Base-by-base conservation (phyloP, 2,329 filamentous ascomycete species). In the Moelleriella libera region DNA sequence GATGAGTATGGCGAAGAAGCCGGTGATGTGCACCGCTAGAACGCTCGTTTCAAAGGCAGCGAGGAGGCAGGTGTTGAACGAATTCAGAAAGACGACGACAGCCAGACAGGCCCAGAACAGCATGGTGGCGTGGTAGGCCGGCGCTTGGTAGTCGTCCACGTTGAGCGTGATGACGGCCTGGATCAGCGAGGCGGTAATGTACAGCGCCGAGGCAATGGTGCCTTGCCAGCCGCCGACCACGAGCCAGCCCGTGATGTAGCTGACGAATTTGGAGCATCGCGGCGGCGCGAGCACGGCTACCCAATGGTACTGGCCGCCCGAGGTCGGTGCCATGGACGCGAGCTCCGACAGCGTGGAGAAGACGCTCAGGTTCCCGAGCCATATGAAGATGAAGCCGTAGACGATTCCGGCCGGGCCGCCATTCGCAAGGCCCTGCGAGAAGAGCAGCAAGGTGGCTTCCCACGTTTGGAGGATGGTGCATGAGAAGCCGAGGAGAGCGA, bases 301-400 rank as follows among this genome's bases (percentile, higher is more conserved):
- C 74, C 75, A 79, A 55, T 78, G 74, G 52, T 80, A 80, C 59
- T 81, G 75, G 7, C 76, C 76, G 43, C 75, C 76, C 0, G 72
- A 48, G 54, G 77, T 55, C 55, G 75, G 53, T 50, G 73, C 66
- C 63, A 71, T 70, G 0, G 66, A 70, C 1, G 66, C 65, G 51
- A 70, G 63, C 56, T 71, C 69, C 10, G 55, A 58, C 51, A 61
- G 54, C 28, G 57, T 64, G 4, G 63, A 59, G 30, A 69, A 70
- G 30, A 71, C 63, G 34, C 65, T 64, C 31, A 69, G 55, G 51
- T 65, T 68, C 4, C 71, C 72, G 32, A 68, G 54, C 66, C 70
- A 72, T 9, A 66, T 66, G 37, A 72, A 57, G 2, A 76, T 50
- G 47, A 68, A 76, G 4, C 71, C 66, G 63, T 72, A 78, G 41